A percentile compares a stretch with the other conserved stretches of the same genome.
Evolutionary conservation across 148 eudicot species (phyloP).

Genomic region (Oxyria digyna): DNA sequence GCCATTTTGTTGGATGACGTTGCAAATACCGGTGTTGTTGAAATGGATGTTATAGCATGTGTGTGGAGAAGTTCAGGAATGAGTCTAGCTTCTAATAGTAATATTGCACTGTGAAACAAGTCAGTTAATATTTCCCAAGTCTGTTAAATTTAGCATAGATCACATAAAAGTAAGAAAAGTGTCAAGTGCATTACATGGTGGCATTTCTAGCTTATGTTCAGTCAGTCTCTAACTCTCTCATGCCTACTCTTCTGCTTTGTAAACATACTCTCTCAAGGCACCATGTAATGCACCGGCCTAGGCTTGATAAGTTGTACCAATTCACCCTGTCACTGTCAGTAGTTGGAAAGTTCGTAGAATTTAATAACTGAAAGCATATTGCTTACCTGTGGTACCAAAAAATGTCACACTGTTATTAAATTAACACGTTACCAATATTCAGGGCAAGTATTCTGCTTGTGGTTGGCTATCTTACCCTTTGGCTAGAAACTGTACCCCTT

Average conservation of each 20-base stretch:
- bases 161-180: too few species aligned
- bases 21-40: slow-evolving; percentile 65
- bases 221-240: neutral
- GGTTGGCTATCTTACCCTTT: neutral
- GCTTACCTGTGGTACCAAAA: neutral
- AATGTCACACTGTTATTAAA: neutral
- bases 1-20: slow-evolving; percentile 54
- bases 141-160: too few species aligned
- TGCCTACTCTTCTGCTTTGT: neutral
- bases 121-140: too few species aligned
- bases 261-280: neutral
- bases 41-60: too few species aligned
- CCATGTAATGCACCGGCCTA: neutral
- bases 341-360: too few species aligned
- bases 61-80: too few species aligned
- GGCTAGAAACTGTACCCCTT: neutral
- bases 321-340: too few species aligned
- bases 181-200: too few species aligned
- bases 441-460: neutral
- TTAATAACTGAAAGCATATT: neutral
- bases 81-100: too few species aligned
- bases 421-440: neutral
- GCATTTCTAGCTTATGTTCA: neutral
- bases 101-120: too few species aligned
- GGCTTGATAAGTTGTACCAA: too few species aligned